These are phyloP conservation scores for Fabrea salina DNA, from an alignment of 169 alveolate genomes.

Conservation along the genomic window DNA sequence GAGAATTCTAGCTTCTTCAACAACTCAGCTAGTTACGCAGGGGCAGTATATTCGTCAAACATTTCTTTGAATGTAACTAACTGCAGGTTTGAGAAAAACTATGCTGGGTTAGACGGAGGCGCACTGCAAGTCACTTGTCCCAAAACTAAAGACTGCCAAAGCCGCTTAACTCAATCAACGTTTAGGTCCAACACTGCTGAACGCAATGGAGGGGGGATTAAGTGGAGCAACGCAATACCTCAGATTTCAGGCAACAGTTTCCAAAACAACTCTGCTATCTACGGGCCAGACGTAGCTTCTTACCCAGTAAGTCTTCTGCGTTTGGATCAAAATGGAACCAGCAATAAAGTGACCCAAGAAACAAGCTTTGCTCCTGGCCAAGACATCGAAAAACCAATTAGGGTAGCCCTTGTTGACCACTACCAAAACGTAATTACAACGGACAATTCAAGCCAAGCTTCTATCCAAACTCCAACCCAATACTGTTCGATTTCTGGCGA, in stretches of 20 bases:
- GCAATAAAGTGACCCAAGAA: no score
- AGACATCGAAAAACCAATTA: background rate
- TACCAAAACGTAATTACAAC: background rate
- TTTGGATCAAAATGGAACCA: background rate
- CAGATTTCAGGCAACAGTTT: background rate
- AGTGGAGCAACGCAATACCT: conserved; percentile 13
- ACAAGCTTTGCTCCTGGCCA: conserved; percentile 17
- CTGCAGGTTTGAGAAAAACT: background rate
- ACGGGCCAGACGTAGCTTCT: conserved; percentile 32
- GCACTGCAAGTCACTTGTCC: no score
- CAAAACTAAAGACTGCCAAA: no score
- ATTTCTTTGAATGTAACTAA: background rate
- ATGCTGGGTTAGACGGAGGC: no score
- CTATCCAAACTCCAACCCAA: no score
- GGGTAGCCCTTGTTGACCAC: background rate
- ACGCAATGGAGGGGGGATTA: conserved; percentile 32
- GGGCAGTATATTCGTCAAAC: background rate
- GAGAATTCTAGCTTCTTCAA: background rate
- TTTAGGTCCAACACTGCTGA: conserved; percentile 20
- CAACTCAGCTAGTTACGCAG: background rate
- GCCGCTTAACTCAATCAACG: no score
- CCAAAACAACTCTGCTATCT: conserved; percentile 24
- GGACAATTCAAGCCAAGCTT: conserved; percentile 1
- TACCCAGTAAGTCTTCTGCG: conserved; percentile 14
- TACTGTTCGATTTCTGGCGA: conserved; percentile 14